Base-by-base conservation (phyloP, 2,329 filamentous ascomycete species). In the Salinomyces thailandicus region DNA sequence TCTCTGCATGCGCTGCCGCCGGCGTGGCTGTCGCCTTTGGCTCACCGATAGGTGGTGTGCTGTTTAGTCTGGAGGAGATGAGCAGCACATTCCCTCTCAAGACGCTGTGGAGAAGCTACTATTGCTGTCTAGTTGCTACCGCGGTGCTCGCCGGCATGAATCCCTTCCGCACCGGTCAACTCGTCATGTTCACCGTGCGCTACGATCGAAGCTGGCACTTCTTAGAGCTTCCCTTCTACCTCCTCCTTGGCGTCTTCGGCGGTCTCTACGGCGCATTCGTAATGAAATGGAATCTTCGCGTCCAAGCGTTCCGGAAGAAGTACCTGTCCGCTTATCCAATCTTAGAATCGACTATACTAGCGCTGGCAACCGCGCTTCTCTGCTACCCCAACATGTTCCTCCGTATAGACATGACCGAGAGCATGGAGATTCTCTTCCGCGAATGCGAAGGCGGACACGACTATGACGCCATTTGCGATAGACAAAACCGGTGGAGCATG, bases 151-250 rank as follows among this genome's bases (percentile, higher is more conserved):
- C 91, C 17, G 85, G 84, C 40, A 93, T 98, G 85, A 98, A 98
- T 51, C 91, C 91, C 15, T 98, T 98, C 63, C 72, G 91, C 35
- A 96, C 91, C 0, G 91, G 91, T 14, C 91, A 98, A 57, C 72
- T 98, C 28, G 91, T 98, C 74, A 96, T 98, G 89, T 98, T 98
- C 62, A 87, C 94, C 53, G 89, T 98, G 53, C 77, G 78, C 51
- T 98, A 98, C 56, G 89, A 96, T 60, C 81, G 89, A 27, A 81
- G 83, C 27, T 98, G 91, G 91, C 91, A 98, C 63, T 94, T 94
- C 54, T 98, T 98, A 55, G 91, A 98, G 58, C 71, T 91, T 3
- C 62, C 94, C 17, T 96, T 96, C 57, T 98, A 93, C 61, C 73
- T 94, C 46, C 68, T 94, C 36, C 77, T 98, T 44, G 91, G 91